phyloP scores from a whole-genome alignment of 371 early-diverging fungal genomes.

The Mucor racemosus region DNA sequence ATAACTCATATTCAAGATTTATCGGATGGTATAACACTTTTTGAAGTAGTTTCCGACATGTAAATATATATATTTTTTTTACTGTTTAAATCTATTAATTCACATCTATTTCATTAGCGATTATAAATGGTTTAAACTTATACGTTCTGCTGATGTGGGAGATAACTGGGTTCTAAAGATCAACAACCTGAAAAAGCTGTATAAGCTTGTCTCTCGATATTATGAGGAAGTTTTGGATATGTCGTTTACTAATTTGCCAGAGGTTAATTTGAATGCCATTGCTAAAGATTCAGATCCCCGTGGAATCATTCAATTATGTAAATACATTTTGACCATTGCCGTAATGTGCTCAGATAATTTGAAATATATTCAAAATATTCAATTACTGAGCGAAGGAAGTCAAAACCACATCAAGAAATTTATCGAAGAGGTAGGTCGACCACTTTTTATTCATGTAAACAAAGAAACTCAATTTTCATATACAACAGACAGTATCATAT shows the following conservation, averaged over 20 bases:
- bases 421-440: slow-evolving; percentile 68
- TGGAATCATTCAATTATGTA: slow-evolving; percentile 82
- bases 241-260: slow-evolving; percentile 49
- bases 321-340: slow-evolving; percentile 80
- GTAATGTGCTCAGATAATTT: slow-evolving; percentile 84
- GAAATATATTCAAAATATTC: slow-evolving; percentile 81
- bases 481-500: slow-evolving; percentile 23
- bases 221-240: slow-evolving; percentile 83
- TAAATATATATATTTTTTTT: slow-evolving; percentile 48
- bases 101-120: slow-evolving; percentile 59
- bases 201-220: slow-evolving; percentile 82
- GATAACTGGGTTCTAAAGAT: slow-evolving; percentile 94
- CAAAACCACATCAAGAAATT: slow-evolving; percentile 88
- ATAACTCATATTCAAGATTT: slow-evolving; percentile 72
- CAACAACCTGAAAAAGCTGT: slow-evolving; percentile 88
- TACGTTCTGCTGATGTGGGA: slow-evolving; percentile 74
- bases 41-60: slow-evolving; percentile 86
- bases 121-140: slow-evolving; percentile 84
- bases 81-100: background rate
- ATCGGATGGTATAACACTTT: slow-evolving; percentile 78
- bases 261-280: slow-evolving; percentile 79
- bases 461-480: background rate
- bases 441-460: background rate
- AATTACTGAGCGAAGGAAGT: slow-evolving; percentile 63
- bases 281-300: slow-evolving; percentile 75